phyloP scores from a whole-genome alignment of 257 asterid genomes.

The Primulina huaijiensis region DNA sequence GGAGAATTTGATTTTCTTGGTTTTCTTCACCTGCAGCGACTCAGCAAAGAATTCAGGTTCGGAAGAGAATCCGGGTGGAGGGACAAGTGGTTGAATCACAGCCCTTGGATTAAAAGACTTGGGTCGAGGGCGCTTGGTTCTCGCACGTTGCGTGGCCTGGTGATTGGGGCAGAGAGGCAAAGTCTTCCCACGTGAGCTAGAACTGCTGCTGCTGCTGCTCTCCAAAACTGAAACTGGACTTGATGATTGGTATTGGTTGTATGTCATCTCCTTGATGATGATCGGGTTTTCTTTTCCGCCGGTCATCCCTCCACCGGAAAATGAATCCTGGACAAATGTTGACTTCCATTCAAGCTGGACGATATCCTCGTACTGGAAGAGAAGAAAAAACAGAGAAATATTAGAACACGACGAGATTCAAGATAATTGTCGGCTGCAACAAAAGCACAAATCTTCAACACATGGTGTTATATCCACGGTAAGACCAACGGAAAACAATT shows the following conservation, averaged over 20 bases:
- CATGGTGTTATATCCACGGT: too few species aligned
- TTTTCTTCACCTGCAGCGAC: constrained; percentile 18
- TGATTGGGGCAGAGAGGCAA: constrained; percentile 34
- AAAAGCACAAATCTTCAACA: not conserved
- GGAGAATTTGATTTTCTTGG: constrained; percentile 47
- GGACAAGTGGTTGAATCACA: constrained; percentile 45
- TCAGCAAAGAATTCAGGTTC: constrained; percentile 43
- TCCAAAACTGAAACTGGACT: constrained; percentile 82
- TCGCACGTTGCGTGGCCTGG: constrained; percentile 70
- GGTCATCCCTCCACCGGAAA: constrained; percentile 57
- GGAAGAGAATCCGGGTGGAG: constrained; percentile 32
- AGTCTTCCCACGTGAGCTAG: constrained; percentile 42
- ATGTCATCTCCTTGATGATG: constrained; percentile 29
- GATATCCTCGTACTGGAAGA: constrained; percentile 71
- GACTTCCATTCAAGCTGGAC: constrained; percentile 70
- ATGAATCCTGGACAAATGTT: constrained; percentile 76
- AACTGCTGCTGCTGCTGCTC: constrained; percentile 72
- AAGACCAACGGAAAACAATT: not conserved
- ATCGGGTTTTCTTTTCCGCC: constrained; percentile 43
- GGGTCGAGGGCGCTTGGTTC: constrained; percentile 87
- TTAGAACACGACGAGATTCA: not conserved
- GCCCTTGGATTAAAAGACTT: constrained; percentile 57
- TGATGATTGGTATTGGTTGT: constrained; percentile 48
- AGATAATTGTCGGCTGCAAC: not conserved
- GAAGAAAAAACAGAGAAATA: constrained; percentile 5